These are phyloP conservation scores for Crithidia bombi DNA, from an alignment of 208 protist genomes.

Conservation along the genomic window DNA sequence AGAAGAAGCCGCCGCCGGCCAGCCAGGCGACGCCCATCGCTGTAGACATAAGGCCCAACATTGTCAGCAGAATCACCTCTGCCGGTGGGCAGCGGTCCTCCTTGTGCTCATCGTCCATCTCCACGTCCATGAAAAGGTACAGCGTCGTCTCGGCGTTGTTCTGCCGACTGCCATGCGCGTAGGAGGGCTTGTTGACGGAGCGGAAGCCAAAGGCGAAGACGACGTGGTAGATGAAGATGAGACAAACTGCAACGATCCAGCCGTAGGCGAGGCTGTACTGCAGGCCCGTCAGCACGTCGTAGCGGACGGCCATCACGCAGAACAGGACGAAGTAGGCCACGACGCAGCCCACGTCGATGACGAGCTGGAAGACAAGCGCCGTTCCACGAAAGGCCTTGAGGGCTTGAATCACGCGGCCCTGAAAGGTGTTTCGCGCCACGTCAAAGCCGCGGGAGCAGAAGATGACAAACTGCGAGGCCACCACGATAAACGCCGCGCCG, in stretches of 20 bases:
- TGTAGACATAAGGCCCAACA: slow-evolving; percentile 40
- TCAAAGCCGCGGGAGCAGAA: slow-evolving; percentile 74
- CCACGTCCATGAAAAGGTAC: slow-evolving; percentile 57
- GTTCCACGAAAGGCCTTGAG: slow-evolving; percentile 46
- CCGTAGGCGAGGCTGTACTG: slow-evolving; percentile 72
- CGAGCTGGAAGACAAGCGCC: slow-evolving; percentile 48
- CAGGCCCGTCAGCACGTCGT: slow-evolving; percentile 55
- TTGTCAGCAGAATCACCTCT: slow-evolving; percentile 49
- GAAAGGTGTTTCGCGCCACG: slow-evolving; percentile 54
- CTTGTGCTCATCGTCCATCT: slow-evolving; percentile 48
- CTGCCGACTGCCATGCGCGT: slow-evolving; percentile 59
- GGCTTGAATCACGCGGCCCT: slow-evolving; percentile 59
- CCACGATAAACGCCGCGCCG: slow-evolving; percentile 55
- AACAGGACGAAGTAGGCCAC: slow-evolving; percentile 66
- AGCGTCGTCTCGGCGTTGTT: slow-evolving; percentile 54
- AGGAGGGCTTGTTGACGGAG: slow-evolving; percentile 39
- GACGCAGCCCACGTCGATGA: slow-evolving; percentile 34
- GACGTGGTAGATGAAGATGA: slow-evolving; percentile 67
- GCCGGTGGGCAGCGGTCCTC: slow-evolving; percentile 21
- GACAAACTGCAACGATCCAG: slow-evolving; percentile 65
- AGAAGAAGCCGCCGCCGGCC: slow-evolving; percentile 42
- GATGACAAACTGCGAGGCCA: slow-evolving; percentile 46
- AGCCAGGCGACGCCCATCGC: slow-evolving; percentile 60
- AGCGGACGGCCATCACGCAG: slow-evolving; percentile 47
- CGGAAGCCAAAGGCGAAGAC: slow-evolving; percentile 60